Percentiles rank a stretch among this genome's conserved stretches.
Conservation (phyloP, 2,329 filamentous ascomycete species). For the Decorospora gaudefroyi region DNA sequence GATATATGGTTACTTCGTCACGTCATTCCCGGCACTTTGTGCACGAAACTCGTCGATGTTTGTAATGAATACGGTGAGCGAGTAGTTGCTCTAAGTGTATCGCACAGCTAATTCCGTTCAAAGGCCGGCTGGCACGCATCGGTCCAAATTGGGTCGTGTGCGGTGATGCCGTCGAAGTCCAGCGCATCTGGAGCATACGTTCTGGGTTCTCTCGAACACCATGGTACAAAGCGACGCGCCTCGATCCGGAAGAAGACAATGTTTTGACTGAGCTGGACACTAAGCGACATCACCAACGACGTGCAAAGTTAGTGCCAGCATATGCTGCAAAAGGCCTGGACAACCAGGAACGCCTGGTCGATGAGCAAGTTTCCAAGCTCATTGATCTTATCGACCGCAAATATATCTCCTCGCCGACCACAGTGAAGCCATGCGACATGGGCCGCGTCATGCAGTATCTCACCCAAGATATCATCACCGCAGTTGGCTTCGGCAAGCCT, state of each 20-base stretch:
- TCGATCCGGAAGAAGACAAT: not conserved
- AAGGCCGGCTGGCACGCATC: not conserved
- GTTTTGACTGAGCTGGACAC: not conserved
- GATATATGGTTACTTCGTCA: slow-evolving; percentile 1
- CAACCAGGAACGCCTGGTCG: not conserved
- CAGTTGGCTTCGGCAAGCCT: not conserved
- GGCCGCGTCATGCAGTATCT: not conserved
- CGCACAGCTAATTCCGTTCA: not conserved
- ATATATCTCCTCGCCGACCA: not conserved
- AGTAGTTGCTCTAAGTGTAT: not conserved
- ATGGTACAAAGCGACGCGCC: not conserved
- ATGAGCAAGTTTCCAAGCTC: not conserved
- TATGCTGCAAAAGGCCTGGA: not conserved
- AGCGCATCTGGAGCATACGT: not conserved
- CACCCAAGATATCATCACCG: not conserved
- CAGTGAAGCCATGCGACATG: not conserved
- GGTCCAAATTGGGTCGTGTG: not conserved
- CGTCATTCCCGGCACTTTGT: not conserved
- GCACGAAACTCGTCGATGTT: not conserved
- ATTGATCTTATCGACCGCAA: not conserved
- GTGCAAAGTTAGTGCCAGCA: not conserved
- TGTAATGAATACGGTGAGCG: not conserved
- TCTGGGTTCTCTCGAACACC: not conserved
- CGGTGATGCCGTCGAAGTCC: not conserved
- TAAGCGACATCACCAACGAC: not conserved